Evolutionary conservation across 345 rosid genomes (phyloP), one percentile per base, ranked within the genome.

Genomic region (Dipteronia dyeriana): DNA sequence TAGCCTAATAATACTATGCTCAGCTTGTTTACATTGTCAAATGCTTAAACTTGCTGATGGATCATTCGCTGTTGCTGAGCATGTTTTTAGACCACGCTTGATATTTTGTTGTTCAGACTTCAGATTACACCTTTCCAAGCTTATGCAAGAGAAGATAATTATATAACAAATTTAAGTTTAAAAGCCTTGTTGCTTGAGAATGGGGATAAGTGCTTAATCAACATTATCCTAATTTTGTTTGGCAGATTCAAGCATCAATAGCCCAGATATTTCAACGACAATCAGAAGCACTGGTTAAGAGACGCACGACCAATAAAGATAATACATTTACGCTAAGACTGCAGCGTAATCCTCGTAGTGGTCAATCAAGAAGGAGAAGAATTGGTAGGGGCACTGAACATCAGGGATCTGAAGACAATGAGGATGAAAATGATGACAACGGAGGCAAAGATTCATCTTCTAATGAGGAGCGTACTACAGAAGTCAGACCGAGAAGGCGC

Each of bases 181-280:
- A 75, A 49, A 14, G 4, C 68, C 16, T 73, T 62, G 59, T 17
- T 41, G 11, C 34, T 38, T 62, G 43, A 17, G 43, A 20, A 59
- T 61, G 17, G 57, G 76, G 17, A 39, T 12, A 25, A 29, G 2
- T 73, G 29, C 9, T 39, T 14, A 39, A 20, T 29, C 22, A 17
- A 77, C 31, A 12, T 63, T 16, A 49, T 79, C 74, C 34, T 62
- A 77, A 68, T 34, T 80, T 75, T 77, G 7, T 79, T 82, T 75
- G 84, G 76, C 83, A 95, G 98, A 91, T 95, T 82, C 99, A 95
- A 92, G 96, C 77, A 82, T 91, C 97, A 66, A 95, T 95, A 80
- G 99, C 98, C 59, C 89, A 92, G 83, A 86, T 93, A 80, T 84
- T 90, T 34, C 92, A 87, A 80, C 80, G 89, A 53, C 99, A 95